Conservation (phyloP, 2,329 filamentous ascomycete species). For the Ophiocordyceps sinensis region DNA sequence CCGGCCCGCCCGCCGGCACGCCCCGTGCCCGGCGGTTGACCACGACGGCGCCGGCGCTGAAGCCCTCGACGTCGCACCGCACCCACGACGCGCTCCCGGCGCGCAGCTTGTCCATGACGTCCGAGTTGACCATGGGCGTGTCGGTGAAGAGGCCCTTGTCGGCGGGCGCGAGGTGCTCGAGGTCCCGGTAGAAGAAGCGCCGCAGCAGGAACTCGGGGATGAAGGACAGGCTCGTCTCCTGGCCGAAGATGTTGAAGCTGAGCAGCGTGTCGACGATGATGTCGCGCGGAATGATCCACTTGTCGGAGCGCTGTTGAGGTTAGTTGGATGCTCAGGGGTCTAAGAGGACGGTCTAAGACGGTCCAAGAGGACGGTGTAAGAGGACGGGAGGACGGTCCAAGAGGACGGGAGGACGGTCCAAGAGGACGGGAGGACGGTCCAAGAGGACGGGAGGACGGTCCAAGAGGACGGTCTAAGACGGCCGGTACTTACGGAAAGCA, state of each 20-base stretch:
- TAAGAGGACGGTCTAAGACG: too few relatives aligned
- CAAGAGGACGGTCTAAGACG: too few relatives aligned
- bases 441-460: too few relatives aligned
- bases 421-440: too few relatives aligned
- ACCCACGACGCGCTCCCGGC: too few relatives aligned
- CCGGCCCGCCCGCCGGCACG: constrained; percentile 63
- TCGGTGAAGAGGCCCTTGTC: constrained; percentile 65
- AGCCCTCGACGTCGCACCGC: constrained; percentile 60
- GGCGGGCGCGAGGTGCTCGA: constrained; percentile 56
- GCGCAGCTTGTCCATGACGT: constrained; percentile 66
- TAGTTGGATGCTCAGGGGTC: too few relatives aligned
- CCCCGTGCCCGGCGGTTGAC: constrained; percentile 61
- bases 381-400: too few relatives aligned
- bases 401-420: too few relatives aligned
- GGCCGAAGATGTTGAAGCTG: constrained; percentile 64
- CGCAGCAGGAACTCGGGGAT: constrained; percentile 64
- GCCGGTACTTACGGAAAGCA: constrained; percentile 55
- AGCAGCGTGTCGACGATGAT: constrained; percentile 59
- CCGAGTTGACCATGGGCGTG: constrained; percentile 78
- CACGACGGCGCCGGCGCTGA: constrained; percentile 46
- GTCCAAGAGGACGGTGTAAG: too few relatives aligned
- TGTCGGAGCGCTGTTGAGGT: constrained; percentile 52
- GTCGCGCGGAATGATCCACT: constrained; percentile 80
- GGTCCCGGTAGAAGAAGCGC: constrained; percentile 70
- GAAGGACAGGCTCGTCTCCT: constrained; percentile 61